Conservation (phyloP, 768 basidiomycete genomes). For the Melanogaster broomeanus region DNA sequence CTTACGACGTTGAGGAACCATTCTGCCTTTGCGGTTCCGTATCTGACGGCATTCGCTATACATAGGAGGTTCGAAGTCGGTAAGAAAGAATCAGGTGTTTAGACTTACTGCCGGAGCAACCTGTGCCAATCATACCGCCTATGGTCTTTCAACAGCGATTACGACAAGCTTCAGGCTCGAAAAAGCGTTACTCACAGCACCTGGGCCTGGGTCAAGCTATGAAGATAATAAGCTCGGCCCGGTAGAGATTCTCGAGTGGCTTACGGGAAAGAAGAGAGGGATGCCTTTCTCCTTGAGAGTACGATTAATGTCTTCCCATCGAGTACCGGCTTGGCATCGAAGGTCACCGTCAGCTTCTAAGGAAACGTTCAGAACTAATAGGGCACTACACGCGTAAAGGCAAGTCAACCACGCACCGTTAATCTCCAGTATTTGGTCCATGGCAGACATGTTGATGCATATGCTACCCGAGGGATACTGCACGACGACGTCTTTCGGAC, state of each 20-base stretch:
- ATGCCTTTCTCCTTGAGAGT: constrained; percentile 67
- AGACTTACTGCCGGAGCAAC: constrained; percentile 78
- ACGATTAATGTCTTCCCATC: constrained; percentile 80
- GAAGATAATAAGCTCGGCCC: neutral
- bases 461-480: constrained; percentile 56
- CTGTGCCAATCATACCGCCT: constrained; percentile 88
- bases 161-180: constrained; percentile 2
- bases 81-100: neutral
- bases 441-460: constrained; percentile 64
- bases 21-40: constrained; percentile 85
- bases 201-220: constrained; percentile 73
- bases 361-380: neutral
- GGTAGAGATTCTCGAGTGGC: constrained; percentile 13
- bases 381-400: neutral
- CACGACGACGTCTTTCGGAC: neutral
- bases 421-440: constrained; percentile 65
- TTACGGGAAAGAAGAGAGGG: constrained; percentile 84
- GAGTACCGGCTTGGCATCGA: constrained; percentile 71
- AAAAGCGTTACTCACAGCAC: constrained; percentile 48
- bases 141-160: constrained; percentile 55
- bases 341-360: constrained; percentile 74
- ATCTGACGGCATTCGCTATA: constrained; percentile 77
- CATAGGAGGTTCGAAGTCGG: constrained; percentile 19
- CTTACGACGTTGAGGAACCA: constrained; percentile 83
- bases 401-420: constrained; percentile 41